Evolutionary conservation across 352 stramenopile species (phyloP).

Genomic region (Pythium folliculosum): DNA sequence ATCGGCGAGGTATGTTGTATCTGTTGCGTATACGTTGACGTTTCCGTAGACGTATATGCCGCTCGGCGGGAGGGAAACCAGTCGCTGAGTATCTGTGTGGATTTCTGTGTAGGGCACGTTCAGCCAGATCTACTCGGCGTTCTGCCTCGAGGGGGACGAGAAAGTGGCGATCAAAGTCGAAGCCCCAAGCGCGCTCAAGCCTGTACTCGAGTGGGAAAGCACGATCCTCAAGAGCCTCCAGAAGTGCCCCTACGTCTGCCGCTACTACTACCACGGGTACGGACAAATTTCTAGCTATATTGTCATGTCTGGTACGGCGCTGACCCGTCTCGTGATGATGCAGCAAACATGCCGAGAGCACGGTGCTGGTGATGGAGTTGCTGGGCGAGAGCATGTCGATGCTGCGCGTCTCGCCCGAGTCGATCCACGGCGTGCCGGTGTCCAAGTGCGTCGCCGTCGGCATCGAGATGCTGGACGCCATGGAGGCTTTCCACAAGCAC

Average conservation of each 20-base stretch:
- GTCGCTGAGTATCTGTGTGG: neutral
- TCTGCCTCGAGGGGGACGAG: slow-evolving; percentile 67
- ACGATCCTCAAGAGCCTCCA: slow-evolving; percentile 86
- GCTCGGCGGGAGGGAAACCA: no score
- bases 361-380: slow-evolving; percentile 88
- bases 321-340: slow-evolving; percentile 6
- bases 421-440: slow-evolving; percentile 76
- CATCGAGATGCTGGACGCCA: slow-evolving; percentile 87
- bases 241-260: slow-evolving; percentile 79
- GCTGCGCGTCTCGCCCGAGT: slow-evolving; percentile 76
- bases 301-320: neutral
- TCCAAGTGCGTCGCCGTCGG: slow-evolving; percentile 71
- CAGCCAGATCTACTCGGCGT: slow-evolving; percentile 89
- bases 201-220: slow-evolving; percentile 88
- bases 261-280: slow-evolving; percentile 82
- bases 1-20: slow-evolving; percentile 67
- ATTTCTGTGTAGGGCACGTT: slow-evolving; percentile 77
- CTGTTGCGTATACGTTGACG: neutral
- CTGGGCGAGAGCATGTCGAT: slow-evolving; percentile 89
- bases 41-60: neutral
- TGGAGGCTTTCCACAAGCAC: slow-evolving; percentile 84
- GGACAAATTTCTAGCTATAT: no score
- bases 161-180: slow-evolving; percentile 88
- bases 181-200: slow-evolving; percentile 83
- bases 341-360: slow-evolving; percentile 82